Evolutionary conservation across 1,284 basidiomycete species (phyloP), one percentile per base, ranked within the genome.

Genomic region (Leccinum variabile): DNA sequence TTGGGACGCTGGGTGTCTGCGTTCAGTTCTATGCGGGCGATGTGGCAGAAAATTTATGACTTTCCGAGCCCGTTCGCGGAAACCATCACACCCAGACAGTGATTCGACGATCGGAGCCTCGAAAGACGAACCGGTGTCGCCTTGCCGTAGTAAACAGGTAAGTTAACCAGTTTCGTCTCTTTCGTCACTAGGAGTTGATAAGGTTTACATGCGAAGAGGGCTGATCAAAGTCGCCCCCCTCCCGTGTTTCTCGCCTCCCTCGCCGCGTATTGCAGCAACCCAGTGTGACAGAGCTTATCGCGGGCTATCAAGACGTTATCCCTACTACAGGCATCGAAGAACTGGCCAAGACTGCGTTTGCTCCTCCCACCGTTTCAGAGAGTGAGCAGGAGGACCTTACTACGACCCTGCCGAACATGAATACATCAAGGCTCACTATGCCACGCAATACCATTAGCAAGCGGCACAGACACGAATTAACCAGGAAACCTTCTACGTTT

Each of bases 211-310:
- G 13, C 55, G 32, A 64, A 61, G 9, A 65, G 68, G 35, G 66
- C 60, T 39, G 70, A 76, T 44, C 67, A 67, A 13, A 66, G 64
- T 37, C 64, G 61, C 32, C 66, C 61, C n/a, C 67, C 69, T 65
- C 72, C 39, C 73, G 77, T 56, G 70, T 77, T 8, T 95, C 94
- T 13, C 83, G 87, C 59, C 77, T 96, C 30, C 94, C 94, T 22
- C 82, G 92, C 10, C 82, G 91, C 22, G 69, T 81, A 3, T 72
- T 76, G 1, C 81, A 84, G 56, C 83, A 84, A 39, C 81, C 84
- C 10, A 91, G 83, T 64, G 93, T 97, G 0, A 92, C 94, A 10
- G 92, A 95, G 63, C 79, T 97, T 25, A 91, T 96, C 16, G 90
- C 86, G 68, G 89, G 89, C 57, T 95, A 95, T 71, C 88, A 91